Evolutionary conservation across 441 rosid species (phyloP), one percentile per base, ranked within the genome.

Genomic region (Mallotus japonicus): DNA sequence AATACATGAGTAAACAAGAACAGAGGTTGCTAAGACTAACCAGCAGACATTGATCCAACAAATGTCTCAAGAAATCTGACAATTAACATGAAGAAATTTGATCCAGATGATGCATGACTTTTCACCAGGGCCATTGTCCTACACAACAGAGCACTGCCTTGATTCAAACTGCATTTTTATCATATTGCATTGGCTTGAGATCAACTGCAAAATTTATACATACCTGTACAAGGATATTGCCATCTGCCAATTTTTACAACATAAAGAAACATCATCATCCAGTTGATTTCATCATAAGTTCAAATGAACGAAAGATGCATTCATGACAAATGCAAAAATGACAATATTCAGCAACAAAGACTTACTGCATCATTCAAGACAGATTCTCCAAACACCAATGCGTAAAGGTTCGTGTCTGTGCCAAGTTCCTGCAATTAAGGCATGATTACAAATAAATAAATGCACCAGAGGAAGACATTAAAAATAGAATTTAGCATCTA

Each of bases 331-430:
- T 63, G 71, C 53, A 46, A 16, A 59, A 59, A 72, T 62, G 74
- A 66, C 24, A 24, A 65, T 28, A 71, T 59, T 44, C 47, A 62
- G 66, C 37, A 82, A 60, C 65, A 72, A 74, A 68, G 76, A 82
- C 97, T 88, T 82, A 95, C 98, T 11, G 99, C 99, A 72, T 95
- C 99, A 83, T 95, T 95, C 78, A 95, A 85, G 79, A 95, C 99
- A 10, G 98, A 95, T 87, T 95, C 99, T 67, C 99, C 99, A 77
- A 95, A 95, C 73, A 95, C 99, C 85, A 95, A 80, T 44, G 99
- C 98, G 85, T 95, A 95, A 66, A 93, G 91, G 85, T 95, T 95
- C 72, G 70, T 83, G 82, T 95, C 98, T 53, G 95, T 91, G 80
- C 99, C 99, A 78, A 95, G 93, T 86, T 95, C 99, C 99, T 92